Evolutionary conservation across 176 grass and related monocot species (phyloP).

Genomic region (Triticum turgidum): DNA sequence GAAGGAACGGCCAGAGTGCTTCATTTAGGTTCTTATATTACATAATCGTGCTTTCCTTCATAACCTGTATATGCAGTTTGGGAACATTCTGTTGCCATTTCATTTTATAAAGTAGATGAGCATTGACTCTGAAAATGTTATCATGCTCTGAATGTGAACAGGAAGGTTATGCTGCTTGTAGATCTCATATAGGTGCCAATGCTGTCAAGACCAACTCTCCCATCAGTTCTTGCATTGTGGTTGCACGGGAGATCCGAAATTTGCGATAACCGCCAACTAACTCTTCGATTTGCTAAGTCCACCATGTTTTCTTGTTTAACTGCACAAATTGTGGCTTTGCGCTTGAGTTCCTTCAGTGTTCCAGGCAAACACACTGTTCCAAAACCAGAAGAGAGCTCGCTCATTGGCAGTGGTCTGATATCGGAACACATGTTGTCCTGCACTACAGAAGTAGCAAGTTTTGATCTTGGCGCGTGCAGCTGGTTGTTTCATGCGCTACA

Average conservation of each 20-base stretch:
- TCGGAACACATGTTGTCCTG: not conserved
- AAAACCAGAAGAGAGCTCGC: not conserved
- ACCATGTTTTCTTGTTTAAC: not conserved
- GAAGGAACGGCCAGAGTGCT: not conserved
- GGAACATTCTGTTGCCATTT: not conserved
- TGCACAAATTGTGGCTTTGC: not conserved
- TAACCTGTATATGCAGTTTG: not conserved
- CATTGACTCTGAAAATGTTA: not conserved
- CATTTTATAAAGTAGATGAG: not conserved
- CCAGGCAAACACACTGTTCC: not conserved
- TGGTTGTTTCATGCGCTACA: not conserved
- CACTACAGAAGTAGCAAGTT: not conserved
- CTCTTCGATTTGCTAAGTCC: not conserved
- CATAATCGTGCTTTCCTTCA: not conserved
- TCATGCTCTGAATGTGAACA: conserved; percentile 31
- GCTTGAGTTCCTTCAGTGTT: not conserved
- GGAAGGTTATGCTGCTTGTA: conserved; percentile 79
- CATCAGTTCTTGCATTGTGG: conserved; percentile 52
- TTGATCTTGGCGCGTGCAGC: not conserved
- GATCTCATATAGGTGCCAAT: conserved; percentile 80
- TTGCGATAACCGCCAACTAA: not conserved
- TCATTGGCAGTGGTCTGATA: not conserved
- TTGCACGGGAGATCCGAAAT: conserved; percentile 43
- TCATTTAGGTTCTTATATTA: not conserved
- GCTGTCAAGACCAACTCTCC: conserved; percentile 82